Evolutionary conservation across 2,329 filamentous ascomycete species (phyloP).

Genomic region (Exophiala spinifera): DNA sequence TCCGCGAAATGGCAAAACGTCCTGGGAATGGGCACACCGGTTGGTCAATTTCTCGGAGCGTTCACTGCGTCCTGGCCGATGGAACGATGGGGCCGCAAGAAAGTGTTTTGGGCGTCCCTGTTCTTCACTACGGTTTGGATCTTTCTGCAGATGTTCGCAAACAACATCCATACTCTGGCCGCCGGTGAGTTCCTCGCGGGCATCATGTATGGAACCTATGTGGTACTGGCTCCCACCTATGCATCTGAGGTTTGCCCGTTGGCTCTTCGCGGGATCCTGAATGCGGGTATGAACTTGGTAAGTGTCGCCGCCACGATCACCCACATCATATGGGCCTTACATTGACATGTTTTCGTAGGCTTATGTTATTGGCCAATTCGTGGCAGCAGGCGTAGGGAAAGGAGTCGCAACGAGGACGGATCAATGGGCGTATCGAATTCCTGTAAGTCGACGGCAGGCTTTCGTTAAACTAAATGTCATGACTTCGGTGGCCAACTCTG

Average conservation of each 20-base stretch:
- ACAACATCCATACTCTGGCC: slow-evolving; percentile 33
- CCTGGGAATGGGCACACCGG: slow-evolving; percentile 54
- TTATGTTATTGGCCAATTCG: slow-evolving; percentile 38
- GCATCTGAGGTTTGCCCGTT: slow-evolving; percentile 33
- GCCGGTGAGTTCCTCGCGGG: slow-evolving; percentile 38
- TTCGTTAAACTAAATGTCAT: no score
- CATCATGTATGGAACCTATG: slow-evolving; percentile 47
- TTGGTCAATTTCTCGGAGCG: slow-evolving; percentile 66
- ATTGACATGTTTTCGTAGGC: slow-evolving; percentile 21
- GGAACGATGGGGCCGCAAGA: slow-evolving; percentile 62
- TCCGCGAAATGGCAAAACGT: slow-evolving; percentile 57
- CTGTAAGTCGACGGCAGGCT: background rate
- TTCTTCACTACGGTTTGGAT: slow-evolving; percentile 40
- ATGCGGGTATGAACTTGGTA: slow-evolving; percentile 36
- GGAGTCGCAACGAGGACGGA: slow-evolving; percentile 32
- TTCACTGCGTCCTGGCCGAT: slow-evolving; percentile 63
- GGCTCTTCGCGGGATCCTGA: slow-evolving; percentile 31
- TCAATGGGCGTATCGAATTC: slow-evolving; percentile 40
- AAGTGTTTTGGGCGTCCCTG: slow-evolving; percentile 61
- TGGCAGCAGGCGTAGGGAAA: slow-evolving; percentile 33
- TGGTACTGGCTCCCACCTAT: slow-evolving; percentile 35
- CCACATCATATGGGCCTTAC: no score
- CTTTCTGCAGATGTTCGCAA: slow-evolving; percentile 42
- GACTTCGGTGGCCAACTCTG: no score
- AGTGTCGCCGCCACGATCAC: no score